These are phyloP conservation scores for Farysia itapuensis DNA, from an alignment of 1,284 basidiomycete species.

Conservation along the genomic window DNA sequence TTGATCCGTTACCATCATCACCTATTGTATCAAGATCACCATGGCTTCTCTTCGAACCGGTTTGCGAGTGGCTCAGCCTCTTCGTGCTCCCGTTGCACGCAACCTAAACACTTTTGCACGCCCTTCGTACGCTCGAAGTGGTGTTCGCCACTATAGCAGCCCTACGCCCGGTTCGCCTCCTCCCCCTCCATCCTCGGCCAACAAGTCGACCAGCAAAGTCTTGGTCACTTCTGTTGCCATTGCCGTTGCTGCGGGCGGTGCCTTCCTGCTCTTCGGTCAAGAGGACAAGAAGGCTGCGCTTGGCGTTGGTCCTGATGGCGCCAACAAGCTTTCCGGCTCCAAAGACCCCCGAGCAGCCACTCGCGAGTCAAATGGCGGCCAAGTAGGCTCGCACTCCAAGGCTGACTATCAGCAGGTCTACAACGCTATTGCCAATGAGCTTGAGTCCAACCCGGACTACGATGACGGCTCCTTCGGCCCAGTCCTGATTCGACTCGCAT, in stretches of 20 bases:
- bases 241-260: constrained; percentile 33
- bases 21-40: background rate
- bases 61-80: constrained; percentile 31
- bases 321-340: constrained; percentile 40
- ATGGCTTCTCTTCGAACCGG: constrained; percentile 45
- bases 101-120: constrained; percentile 24
- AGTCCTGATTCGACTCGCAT: constrained; percentile 87
- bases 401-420: constrained; percentile 57
- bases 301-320: constrained; percentile 38
- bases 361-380: constrained; percentile 1
- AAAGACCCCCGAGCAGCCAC: constrained; percentile 8
- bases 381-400: constrained; percentile 22
- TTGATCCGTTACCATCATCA: constrained; percentile 3
- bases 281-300: constrained; percentile 35
- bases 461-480: constrained; percentile 52
- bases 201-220: constrained; percentile 31
- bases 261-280: constrained; percentile 27
- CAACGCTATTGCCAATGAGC: constrained; percentile 52
- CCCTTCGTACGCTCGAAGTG: constrained; percentile 14
- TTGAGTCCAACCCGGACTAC: constrained; percentile 51
- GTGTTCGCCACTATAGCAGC: constrained; percentile 39
- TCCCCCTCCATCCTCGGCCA: constrained; percentile 24
- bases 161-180: constrained; percentile 30
- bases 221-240: constrained; percentile 38
- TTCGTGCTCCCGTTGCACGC: constrained; percentile 23